Conservation (phyloP, 192 early-diverging fungal species). For the Backusella mclennaniae region DNA sequence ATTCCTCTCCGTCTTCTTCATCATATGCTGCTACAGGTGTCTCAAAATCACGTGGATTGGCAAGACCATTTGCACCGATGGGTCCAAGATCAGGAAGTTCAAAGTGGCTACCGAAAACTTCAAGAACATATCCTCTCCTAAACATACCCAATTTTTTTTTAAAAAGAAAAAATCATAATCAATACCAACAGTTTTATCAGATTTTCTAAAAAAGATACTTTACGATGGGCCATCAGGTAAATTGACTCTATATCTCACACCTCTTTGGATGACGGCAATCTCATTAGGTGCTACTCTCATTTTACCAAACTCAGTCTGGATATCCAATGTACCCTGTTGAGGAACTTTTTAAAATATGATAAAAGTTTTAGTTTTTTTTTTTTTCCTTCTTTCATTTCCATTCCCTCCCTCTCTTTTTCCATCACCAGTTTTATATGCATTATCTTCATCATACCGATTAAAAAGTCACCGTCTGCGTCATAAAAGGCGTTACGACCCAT, state of each 20-base stretch:
- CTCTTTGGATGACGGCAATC: slow-evolving; percentile 91
- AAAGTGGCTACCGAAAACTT: slow-evolving; percentile 88
- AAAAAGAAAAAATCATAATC: not conserved
- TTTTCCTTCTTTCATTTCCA: not conserved
- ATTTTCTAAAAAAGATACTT: not conserved
- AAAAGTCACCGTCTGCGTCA: slow-evolving; percentile 89
- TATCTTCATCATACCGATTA: slow-evolving; percentile 62
- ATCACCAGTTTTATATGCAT: not conserved
- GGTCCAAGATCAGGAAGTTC: slow-evolving; percentile 95
- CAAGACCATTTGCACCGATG: slow-evolving; percentile 92
- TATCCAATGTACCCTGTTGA: slow-evolving; percentile 85
- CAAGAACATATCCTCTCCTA: slow-evolving; percentile 87
- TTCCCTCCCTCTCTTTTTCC: not conserved
- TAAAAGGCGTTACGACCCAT: slow-evolving; percentile 84
- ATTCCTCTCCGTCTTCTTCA: slow-evolving; percentile 52
- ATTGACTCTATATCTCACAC: slow-evolving; percentile 81
- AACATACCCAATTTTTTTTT: not conserved
- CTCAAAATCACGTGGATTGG: slow-evolving; percentile 92
- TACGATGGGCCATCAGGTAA: slow-evolving; percentile 76
- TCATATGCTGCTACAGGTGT: slow-evolving; percentile 84
- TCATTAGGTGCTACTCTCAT: slow-evolving; percentile 85
- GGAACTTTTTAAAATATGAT: slow-evolving; percentile 61
- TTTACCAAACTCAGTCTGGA: slow-evolving; percentile 89
- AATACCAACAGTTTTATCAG: not conserved
- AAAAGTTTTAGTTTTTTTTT: not conserved